Evolutionary conservation across 164 flowering plant species (phyloP), one percentile per base, ranked within the genome.

Genomic region (Saururus chinensis): DNA sequence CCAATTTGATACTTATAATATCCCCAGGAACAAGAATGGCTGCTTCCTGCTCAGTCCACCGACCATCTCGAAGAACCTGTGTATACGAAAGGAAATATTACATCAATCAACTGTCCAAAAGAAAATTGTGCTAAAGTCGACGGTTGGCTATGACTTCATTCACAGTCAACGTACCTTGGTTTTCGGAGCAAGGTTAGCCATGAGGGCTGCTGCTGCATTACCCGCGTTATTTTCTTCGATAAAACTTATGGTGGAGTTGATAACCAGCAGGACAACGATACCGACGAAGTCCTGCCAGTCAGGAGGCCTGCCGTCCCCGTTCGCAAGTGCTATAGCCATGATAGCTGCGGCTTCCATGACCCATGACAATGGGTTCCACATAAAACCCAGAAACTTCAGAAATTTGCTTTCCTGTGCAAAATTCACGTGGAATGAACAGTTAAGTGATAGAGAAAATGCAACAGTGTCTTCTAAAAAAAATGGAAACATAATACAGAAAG

Each of bases 221-320:
- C 92, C 92, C 26, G 92, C 92, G 63, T 86, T 86, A 70, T 86
- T 86, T 68, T 86, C 92, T 72, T 86, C 92, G 49, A 83, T 82
- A 52, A 83, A 85, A 75, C 91, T 85, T 65, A 85, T 85, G 0
- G 91, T 85, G 22, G 91, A 85, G 75, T 85, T 85, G 68, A 85
- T 85, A 10, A 85, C 63, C 67, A 85, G 65, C 69, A 85, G 67
- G 24, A 72, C 79, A 60, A 81, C 64, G 56, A 85, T 85, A 62
- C 91, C 91, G 19, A 83, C 81, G 51, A 85, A 85, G 68, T 86
- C 92, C 66, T 81, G 92, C 92, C 92, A 86, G 75, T 86, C 92
- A 22, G 92, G 92, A 60, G 88, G 87, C 71, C 63, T 77, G 14
- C 81, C 81, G 56, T 58, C 84, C 24, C 92, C 92, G 65, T 86